Conservation (phyloP, 495 filamentous ascomycete genomes). For the Schizothecium vesticola region DNA sequence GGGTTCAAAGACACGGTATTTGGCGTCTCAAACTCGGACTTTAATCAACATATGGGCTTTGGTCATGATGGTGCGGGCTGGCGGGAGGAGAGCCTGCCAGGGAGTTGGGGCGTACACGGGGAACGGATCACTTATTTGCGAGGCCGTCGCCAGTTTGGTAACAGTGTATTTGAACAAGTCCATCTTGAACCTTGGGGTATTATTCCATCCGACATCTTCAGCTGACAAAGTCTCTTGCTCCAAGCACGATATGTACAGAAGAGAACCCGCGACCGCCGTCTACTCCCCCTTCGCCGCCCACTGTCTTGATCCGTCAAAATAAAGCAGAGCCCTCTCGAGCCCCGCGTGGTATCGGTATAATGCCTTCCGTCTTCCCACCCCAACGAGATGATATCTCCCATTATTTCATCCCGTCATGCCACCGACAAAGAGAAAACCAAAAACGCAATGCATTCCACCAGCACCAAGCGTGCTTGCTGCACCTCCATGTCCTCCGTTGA, state of each 20-base stretch:
- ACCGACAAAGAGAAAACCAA: not conserved
- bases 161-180: not conserved
- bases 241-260: not conserved
- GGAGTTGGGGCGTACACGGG: not conserved
- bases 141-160: not conserved
- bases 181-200: not conserved
- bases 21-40: not conserved
- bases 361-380: not conserved
- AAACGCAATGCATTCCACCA: constrained; percentile 1
- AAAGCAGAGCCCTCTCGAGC: not conserved
- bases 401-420: constrained; percentile 2
- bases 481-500: constrained; percentile 1
- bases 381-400: not conserved
- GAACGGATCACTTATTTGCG: not conserved
- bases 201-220: not conserved
- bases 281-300: not conserved
- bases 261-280: not conserved
- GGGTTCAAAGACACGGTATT: not conserved
- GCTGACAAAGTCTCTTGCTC: not conserved
- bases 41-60: not conserved
- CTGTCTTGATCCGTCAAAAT: not conserved
- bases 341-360: not conserved
- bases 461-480: not conserved
- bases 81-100: not conserved
- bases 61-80: not conserved